Percentiles rank a stretch among this genome's conserved stretches.
Conservation (phyloP, 2,329 filamentous ascomycete genomes). For the Epichloe baconii region DNA sequence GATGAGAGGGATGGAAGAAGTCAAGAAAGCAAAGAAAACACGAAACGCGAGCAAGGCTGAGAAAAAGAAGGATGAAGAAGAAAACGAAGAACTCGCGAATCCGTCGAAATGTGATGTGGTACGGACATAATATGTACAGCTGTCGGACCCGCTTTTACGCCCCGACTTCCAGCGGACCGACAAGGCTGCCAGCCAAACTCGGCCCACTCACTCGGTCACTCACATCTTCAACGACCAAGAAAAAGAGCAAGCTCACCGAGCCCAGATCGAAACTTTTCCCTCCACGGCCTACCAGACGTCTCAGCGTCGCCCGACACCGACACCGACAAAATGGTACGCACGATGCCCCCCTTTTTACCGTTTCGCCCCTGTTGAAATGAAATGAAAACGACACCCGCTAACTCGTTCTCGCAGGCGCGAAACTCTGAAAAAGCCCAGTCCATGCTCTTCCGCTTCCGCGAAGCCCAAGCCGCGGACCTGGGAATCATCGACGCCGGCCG, state of each 20-base stretch:
- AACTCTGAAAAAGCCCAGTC: constrained; percentile 98
- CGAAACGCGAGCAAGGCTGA: neutral
- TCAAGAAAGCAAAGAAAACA: neutral
- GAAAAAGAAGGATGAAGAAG: neutral
- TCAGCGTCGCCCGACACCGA: neutral
- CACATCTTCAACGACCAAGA: neutral
- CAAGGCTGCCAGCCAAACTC: neutral
- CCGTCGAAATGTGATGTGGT: neutral
- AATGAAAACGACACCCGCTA: neutral
- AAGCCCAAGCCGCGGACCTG: constrained; percentile 88
- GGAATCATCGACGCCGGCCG: constrained; percentile 91
- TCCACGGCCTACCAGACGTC: neutral
- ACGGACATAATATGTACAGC: neutral
- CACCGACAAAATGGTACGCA: constrained; percentile 1
- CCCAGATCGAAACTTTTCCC: neutral
- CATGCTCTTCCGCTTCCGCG: constrained; percentile 99
- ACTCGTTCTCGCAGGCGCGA: constrained; percentile 50
- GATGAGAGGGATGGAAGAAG: neutral
- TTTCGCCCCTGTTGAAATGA: neutral
- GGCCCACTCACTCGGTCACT: neutral
- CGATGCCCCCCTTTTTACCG: neutral
- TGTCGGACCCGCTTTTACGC: neutral
- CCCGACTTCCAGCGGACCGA: neutral
- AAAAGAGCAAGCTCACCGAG: neutral
- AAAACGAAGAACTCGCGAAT: too few species aligned